Evolutionary conservation across 2,329 filamentous ascomycete species (phyloP), one percentile per base, ranked within the genome.

Genomic region (Cadophora sp.): DNA sequence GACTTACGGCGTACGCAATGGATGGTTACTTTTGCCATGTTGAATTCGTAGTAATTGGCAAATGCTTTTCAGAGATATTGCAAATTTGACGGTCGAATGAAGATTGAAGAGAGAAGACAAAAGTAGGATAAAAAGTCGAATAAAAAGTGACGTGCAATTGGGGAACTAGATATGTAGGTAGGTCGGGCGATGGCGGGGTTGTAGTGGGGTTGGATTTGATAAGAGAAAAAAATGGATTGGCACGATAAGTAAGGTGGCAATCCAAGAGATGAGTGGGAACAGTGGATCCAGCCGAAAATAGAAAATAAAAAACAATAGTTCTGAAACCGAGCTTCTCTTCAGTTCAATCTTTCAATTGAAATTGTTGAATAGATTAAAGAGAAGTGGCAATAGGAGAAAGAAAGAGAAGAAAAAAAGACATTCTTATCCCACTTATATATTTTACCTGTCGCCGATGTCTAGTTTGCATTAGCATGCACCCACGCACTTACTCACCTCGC

Each of bases 1-100:
- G 45, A 87, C 58, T 58, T 48, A 66, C 59, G 68, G 79, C 91
- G 90, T 74, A 93, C 86, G 71, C 91, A 83, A 78, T 91, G 87
- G 71, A 92, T 81, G 51, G 83, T 86, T 51, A 71, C 70, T 66
- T 72, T 73, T 14, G 68, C 51, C 73, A 72, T 71, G 36, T 59
- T 68, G 65, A n/a, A n/a, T n/a, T 47, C n/a, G 43, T n/a, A 47
- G 43, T 47, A n/a, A n/a, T n/a, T 8, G 43, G 18, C 27, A 4
- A 47, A 16, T 47, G 18, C n/a, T 20, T 20, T 18, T 16, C n/a
- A 4, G 8, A 48, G n/a, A 22, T 20, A 22, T 3, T 48, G n/a
- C 43, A 45, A 45, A 45, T 2, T 45, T 18, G 43, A 39, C 4
- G 36, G 36, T 39, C 9, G 30, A 56, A 8, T 39, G 36, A 43